These are phyloP conservation scores for Plasmodium blacklocki DNA, from an alignment of 169 alveolate genomes.

Conservation along the genomic window DNA sequence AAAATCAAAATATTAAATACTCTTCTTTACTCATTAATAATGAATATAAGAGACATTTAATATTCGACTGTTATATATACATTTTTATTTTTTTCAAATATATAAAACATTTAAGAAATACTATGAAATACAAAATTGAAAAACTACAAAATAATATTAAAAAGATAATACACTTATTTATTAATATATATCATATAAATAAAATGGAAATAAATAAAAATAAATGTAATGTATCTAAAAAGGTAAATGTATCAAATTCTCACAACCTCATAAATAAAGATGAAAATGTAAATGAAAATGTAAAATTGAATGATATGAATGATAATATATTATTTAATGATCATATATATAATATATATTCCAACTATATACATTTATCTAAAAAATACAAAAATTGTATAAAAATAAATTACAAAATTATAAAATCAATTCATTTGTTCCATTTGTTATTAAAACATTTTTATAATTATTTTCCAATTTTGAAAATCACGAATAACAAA, in stretches of 20 bases:
- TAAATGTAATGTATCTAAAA: background rate
- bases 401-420: slow-evolving; percentile 56
- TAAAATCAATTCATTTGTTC: slow-evolving; percentile 38
- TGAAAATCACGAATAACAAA: slow-evolving; percentile 12
- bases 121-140: slow-evolving; percentile 33
- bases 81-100: slow-evolving; percentile 43
- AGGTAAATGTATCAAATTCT: background rate
- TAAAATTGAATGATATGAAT: background rate
- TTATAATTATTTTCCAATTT: slow-evolving; percentile 56
- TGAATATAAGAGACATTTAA: slow-evolving; percentile 14
- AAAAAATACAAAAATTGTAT: slow-evolving; percentile 54
- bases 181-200: slow-evolving; percentile 40
- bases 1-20: background rate
- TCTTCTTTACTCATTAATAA: background rate
- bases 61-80: slow-evolving; percentile 49
- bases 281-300: background rate
- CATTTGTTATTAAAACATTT: slow-evolving; percentile 68
- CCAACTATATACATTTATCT: slow-evolving; percentile 28
- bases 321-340: background rate
- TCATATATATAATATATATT: slow-evolving; percentile 14
- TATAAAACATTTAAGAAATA: slow-evolving; percentile 29
- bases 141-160: slow-evolving; percentile 63
- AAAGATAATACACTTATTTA: slow-evolving; percentile 43
- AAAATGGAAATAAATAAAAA: slow-evolving; percentile 3
- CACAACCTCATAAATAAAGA: background rate